Base-by-base conservation (phyloP, 495 filamentous ascomycete species). In the Cercophora sp. region DNA sequence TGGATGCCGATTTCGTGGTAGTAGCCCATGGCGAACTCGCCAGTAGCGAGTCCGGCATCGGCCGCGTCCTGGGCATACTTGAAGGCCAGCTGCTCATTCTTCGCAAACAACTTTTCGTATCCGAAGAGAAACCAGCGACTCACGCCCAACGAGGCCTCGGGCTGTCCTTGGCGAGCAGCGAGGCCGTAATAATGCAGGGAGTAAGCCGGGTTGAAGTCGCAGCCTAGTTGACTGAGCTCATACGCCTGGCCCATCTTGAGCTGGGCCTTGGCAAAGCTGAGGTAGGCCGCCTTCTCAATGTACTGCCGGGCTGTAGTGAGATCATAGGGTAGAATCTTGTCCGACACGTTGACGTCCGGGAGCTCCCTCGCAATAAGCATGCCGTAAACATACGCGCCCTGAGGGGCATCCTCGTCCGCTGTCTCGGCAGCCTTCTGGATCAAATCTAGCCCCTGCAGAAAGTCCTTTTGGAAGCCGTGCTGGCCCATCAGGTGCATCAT, bases 71-170 rank as follows among this genome's bases (percentile, higher is more conserved):
- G 82, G 20, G 94, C 94, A 63, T 96, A 96, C 22, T 79, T 85
- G 65, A 88, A 98, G 4, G 93, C 94, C 8, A 97, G 73, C 56
- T 88, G 85, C 68, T 98, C 94, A 61, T 96, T 96, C 76, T 96
- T 97, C 34, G 88, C 81, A 63, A 98, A 96, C 5, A 91, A 76
- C 20, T 83, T 83, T 63, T 97, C 91, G 56, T 91, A 89, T 6
- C 93, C 93, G 62, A 93, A 96, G 22, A 98, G 76, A 69, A 97
- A 97, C 93, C 93, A 98, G 69, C 96, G 94, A 63, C 91, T 96
- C 53, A 98, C 92, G 20, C 91, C 89, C 80, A 98, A 90, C 46
- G 96, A 89, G 0, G 92, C 93, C 61, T 97, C 93, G 0, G 88
- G 71, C 59, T 96, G 90, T 25, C 79, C 80, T 69, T 97, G 94